Conservation (phyloP, 192 early-diverging fungal species). For the Phlyctochytrium bullatum region DNA sequence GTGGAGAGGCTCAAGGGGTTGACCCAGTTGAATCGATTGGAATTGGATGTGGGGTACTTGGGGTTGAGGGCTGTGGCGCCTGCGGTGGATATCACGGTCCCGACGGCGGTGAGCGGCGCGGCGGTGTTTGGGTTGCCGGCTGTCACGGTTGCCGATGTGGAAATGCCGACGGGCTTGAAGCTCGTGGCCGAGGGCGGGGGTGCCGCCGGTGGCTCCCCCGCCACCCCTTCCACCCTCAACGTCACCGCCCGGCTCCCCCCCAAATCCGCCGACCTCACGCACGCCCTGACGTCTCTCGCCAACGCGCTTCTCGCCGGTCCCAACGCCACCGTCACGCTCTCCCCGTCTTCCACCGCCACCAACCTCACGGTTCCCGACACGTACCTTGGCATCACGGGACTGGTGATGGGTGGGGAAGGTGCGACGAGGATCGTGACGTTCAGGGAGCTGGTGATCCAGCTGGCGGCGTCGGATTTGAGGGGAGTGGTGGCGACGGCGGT, state of each 20-base stretch:
- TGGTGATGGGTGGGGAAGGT: neutral
- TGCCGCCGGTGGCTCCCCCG: neutral
- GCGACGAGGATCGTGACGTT: neutral
- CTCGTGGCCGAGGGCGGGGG: neutral
- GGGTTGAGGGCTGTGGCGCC: neutral
- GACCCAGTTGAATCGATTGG: neutral
- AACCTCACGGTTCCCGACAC: neutral
- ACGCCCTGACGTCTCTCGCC: neutral
- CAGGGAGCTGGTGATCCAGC: neutral
- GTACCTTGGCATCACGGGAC: conserved; percentile 1
- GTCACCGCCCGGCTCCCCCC: neutral
- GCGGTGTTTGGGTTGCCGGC: neutral
- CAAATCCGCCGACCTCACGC: neutral
- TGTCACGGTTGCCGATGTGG: neutral
- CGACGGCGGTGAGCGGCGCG: neutral
- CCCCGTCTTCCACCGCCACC: neutral
- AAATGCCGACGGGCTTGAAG: neutral
- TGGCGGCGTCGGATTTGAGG: neutral
- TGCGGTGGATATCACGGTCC: neutral
- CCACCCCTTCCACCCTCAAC: neutral
- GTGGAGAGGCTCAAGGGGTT: neutral
- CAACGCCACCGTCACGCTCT: neutral
- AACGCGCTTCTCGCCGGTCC: neutral
- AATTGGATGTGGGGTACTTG: neutral
- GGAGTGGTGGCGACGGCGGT: neutral